Percentiles rank a stretch among this genome's conserved stretches.
Conservation (phyloP, 1,284 basidiomycete genomes). For the Hymenochaete sp. region DNA sequence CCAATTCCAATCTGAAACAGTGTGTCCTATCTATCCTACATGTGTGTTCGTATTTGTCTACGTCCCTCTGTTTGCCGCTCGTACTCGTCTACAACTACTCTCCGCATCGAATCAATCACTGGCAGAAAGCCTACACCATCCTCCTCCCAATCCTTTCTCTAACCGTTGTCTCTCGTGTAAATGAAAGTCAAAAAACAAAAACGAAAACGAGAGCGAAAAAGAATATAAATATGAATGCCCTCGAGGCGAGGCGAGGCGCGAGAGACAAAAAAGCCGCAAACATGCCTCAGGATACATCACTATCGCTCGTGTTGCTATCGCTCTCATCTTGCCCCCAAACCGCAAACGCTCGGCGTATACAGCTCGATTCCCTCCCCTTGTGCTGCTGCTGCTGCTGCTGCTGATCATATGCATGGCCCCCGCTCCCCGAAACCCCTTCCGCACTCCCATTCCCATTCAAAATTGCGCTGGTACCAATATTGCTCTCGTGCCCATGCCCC, state of each 20-base stretch:
- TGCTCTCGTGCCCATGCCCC: not conserved
- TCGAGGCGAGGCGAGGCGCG: not conserved
- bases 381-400: conserved; percentile 24
- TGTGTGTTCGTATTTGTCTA: no score
- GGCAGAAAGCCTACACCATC: no score
- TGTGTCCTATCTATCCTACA: no score
- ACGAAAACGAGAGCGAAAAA: not conserved
- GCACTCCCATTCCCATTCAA: not conserved
- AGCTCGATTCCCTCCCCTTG: conserved; percentile 30
- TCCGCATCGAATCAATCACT: no score
- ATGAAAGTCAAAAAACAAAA: not conserved
- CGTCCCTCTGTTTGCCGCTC: no score
- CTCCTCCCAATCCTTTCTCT: no score
- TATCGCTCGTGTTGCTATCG: conserved; percentile 73
- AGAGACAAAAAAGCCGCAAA: not conserved
- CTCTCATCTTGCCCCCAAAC: conserved; percentile 84
- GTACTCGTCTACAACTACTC: no score
- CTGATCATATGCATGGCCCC: conserved; percentile 19
- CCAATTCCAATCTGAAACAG: no score
- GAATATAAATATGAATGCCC: no score
- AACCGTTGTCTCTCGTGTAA: no score
- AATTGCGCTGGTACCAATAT: not conserved
- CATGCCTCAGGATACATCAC: conserved; percentile 32
- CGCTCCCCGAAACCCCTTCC: not conserved
- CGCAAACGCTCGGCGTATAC: conserved; percentile 58